These are phyloP conservation scores for Claviceps quebecensis DNA, from an alignment of 2,329 filamentous ascomycete species.

Conservation along the genomic window DNA sequence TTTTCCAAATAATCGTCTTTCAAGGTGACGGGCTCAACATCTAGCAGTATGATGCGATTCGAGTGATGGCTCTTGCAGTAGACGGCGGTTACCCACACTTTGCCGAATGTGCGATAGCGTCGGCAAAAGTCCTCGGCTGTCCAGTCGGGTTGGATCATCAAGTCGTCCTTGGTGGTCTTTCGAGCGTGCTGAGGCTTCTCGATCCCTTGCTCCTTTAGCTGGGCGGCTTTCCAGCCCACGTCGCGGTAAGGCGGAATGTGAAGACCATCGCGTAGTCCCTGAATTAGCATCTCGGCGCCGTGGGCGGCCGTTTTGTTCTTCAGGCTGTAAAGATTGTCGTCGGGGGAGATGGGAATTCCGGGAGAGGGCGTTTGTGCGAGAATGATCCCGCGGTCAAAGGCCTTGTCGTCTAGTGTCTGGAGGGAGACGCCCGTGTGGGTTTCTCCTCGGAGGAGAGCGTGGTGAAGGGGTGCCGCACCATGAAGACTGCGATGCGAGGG, in stretches of 20 bases:
- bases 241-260: conserved; percentile 49
- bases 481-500: conserved; percentile 50
- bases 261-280: conserved; percentile 44
- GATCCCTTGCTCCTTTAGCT: background rate
- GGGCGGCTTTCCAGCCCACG: conserved; percentile 11
- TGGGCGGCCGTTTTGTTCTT: conserved; percentile 38
- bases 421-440: conserved; percentile 60
- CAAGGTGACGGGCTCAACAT: conserved; percentile 13
- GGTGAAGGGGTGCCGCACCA: conserved; percentile 76
- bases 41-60: conserved; percentile 27
- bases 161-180: conserved; percentile 56
- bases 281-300: conserved; percentile 59
- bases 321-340: conserved; percentile 29
- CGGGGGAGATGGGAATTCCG: conserved; percentile 35
- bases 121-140: conserved; percentile 38
- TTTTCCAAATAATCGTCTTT: conserved; percentile 1
- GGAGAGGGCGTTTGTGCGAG: conserved; percentile 53
- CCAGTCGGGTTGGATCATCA: conserved; percentile 41
- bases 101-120: conserved; percentile 45
- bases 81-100: conserved; percentile 44
- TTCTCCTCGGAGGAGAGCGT: conserved; percentile 55
- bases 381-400: conserved; percentile 69
- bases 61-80: conserved; percentile 12
- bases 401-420: conserved; percentile 65
- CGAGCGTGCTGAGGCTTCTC: conserved; percentile 39